Base-by-base conservation (phyloP, 2,329 filamentous ascomycete species). In the Rutstroemia sp. region DNA sequence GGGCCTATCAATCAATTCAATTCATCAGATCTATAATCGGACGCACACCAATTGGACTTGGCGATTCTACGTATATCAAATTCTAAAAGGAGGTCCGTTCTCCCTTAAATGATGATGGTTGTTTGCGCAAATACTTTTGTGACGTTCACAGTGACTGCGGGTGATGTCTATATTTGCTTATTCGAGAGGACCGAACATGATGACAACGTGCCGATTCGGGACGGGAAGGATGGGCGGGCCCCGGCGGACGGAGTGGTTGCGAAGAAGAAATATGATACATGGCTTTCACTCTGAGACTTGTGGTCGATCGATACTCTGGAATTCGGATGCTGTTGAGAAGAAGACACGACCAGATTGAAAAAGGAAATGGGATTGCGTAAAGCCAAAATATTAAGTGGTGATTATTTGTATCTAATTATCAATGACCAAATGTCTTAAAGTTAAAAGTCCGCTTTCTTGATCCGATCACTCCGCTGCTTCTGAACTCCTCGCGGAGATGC, bases 221-320 rank as follows among this genome's bases (percentile, higher is more conserved):
- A 38, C 36, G 47, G 38, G 25, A 50, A 40, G 21, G 10, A 25
- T 45, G 19, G 27, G 47, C 51, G 19, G 19, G 19, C 19, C 19
- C 19, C 19, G 19, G 19, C 19, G 30, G 25, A 50, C 25, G n/a
- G 45, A 45, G 19, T 27, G 25, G 30, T 44, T 17, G 27, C 27
- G 40, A 51, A 34, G 49, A 48, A 44, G 17, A 44, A 51, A 51
- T 51, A 21, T 51, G 53, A 55, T 55, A n/a, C 27, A 19, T 55
- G 51, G 16, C 44, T 34, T 51, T 51, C 45, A 25, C 12, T 12
- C 4, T 12, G 17, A 48, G 44, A 40, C 21, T 9, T 7, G 27
- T 6, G 36, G 12, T 48, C 17, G 9, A 12, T 44, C 17, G 19
- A 44, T 44, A 21, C 21, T 44, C 40, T 19, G n/a, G 39, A 21